A percentile compares a stretch with the other conserved stretches of the same genome.
phyloP scores from a whole-genome alignment of 148 eudicot species.

The Chenopodium album region DNA sequence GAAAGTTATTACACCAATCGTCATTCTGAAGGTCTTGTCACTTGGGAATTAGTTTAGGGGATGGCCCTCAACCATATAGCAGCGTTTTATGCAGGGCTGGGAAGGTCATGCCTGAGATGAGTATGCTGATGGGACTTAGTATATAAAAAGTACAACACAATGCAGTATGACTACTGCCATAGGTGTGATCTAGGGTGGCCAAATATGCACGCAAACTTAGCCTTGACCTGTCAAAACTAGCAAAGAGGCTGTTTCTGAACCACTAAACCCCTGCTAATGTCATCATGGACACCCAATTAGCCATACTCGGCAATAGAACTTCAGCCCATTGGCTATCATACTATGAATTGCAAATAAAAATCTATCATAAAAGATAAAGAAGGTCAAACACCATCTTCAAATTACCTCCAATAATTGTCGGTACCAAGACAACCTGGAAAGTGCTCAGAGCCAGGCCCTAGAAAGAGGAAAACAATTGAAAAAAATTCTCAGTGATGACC shows the following conservation, averaged over 20 bases:
- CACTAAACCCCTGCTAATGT: not conserved
- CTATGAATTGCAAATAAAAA: constrained; percentile 1
- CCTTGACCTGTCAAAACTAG: not conserved
- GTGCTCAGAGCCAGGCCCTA: constrained; percentile 99
- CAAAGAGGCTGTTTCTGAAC: not conserved
- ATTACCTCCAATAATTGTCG: constrained; percentile 89
- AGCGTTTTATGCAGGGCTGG: not conserved
- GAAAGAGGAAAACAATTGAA: constrained; percentile 19
- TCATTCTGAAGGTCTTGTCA: not conserved
- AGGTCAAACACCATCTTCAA: constrained; percentile 13
- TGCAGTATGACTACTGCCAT: not conserved
- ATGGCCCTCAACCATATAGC: not conserved
- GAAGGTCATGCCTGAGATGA: not conserved
- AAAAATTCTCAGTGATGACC: not conserved
- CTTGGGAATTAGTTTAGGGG: not conserved
- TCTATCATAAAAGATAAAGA: not conserved
- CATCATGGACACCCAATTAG: not conserved
- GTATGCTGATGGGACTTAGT: not conserved
- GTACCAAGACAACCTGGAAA: constrained; percentile 93
- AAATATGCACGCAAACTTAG: not conserved
- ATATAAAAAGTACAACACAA: not conserved
- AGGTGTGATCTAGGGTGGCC: not conserved
- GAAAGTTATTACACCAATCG: not conserved
- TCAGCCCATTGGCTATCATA: not conserved
- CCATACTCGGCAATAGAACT: not conserved